Evolutionary conservation across 805 yeast species (phyloP).

Genomic region (Sugiyamaella mastotermitis): DNA sequence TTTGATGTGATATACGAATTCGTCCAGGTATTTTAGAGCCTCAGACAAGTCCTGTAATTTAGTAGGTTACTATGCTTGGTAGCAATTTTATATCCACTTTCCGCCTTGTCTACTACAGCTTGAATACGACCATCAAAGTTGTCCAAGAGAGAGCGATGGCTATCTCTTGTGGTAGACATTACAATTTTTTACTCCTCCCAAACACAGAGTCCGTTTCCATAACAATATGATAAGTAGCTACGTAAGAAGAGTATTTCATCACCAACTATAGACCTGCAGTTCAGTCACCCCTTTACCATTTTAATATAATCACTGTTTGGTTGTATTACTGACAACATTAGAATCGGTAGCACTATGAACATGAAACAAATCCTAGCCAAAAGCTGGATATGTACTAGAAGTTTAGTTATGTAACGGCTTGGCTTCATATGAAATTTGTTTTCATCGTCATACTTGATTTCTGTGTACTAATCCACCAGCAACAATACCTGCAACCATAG

Average conservation of each 20-base stretch:
- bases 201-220: background rate
- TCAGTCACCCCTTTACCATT: too few relatives aligned
- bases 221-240: background rate
- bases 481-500: too few relatives aligned
- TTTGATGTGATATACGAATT: too few relatives aligned
- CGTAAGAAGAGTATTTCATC: background rate
- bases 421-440: background rate
- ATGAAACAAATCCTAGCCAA: background rate
- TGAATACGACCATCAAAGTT: background rate
- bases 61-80: background rate
- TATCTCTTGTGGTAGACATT: background rate
- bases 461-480: background rate
- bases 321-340: background rate
- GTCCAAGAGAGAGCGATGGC: background rate
- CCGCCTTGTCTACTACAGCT: background rate
- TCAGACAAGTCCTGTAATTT: too few relatives aligned
- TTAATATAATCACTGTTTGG: too few relatives aligned
- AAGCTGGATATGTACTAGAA: background rate
- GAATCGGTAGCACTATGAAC: background rate
- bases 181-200: background rate
- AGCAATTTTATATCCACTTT: background rate
- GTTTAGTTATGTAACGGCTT: background rate
- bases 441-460: background rate
- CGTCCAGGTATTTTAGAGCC: too few relatives aligned
- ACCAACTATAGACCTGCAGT: background rate